Conservation (phyloP, 768 basidiomycete genomes). For the Crepidotus variabilis region DNA sequence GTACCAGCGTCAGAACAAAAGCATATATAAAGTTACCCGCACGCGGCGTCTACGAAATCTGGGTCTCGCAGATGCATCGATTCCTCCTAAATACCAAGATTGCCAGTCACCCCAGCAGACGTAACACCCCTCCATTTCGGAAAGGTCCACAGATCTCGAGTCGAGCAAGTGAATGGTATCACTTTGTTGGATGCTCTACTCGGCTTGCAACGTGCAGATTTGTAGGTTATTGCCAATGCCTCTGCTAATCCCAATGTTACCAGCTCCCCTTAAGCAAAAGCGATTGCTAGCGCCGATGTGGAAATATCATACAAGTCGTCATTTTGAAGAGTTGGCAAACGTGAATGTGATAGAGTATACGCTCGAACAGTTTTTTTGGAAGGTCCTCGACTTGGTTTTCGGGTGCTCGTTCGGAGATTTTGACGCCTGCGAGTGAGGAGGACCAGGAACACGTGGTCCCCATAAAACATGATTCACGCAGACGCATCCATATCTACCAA, state of each 20-base stretch:
- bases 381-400: conserved; percentile 60
- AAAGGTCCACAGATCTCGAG: conserved; percentile 69
- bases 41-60: no score
- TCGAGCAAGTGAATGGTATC: conserved; percentile 99
- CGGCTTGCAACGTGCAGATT: conserved; percentile 68
- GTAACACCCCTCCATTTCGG: conserved; percentile 92
- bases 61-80: no score
- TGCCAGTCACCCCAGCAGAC: conserved; percentile 94
- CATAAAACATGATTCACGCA: conserved; percentile 46
- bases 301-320: conserved; percentile 64
- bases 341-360: conserved; percentile 97
- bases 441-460: conserved; percentile 10
- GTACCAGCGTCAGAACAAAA: no score
- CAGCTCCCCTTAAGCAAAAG: conserved; percentile 2
- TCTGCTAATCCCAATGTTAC: conserved; percentile 88
- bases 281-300: conserved; percentile 23
- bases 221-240: no score
- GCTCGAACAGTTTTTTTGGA: conserved; percentile 90
- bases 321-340: conserved; percentile 88
- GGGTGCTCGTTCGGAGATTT: conserved; percentile 48
- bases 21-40: no score
- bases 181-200: conserved; percentile 93
- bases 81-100: no score
- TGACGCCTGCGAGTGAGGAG: conserved; percentile 35
- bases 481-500: conserved; percentile 71